Percentiles rank a stretch among this genome's conserved stretches.
Conservation (phyloP, 2,329 filamentous ascomycete species). For the Ophiocordyceps camponoti-leonardi region DNA sequence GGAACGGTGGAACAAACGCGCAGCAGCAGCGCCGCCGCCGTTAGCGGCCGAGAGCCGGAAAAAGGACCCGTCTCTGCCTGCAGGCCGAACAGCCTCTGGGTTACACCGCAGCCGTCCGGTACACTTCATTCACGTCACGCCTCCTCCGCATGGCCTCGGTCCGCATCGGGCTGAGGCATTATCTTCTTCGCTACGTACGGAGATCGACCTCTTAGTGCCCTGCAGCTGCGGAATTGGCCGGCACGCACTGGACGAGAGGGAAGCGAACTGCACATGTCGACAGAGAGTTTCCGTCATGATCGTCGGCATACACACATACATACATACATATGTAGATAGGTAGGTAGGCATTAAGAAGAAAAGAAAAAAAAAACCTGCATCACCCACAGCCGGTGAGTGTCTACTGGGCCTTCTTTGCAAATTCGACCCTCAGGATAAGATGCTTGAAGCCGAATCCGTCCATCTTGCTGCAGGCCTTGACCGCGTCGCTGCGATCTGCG, state of each 20-base stretch:
- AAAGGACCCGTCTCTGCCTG: neutral
- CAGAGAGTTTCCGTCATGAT: neutral
- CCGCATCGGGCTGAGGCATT: too few relatives aligned
- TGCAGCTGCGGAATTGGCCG: too few relatives aligned
- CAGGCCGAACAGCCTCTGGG: neutral
- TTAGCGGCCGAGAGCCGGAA: neutral
- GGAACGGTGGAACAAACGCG: neutral
- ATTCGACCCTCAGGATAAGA: conserved; percentile 73
- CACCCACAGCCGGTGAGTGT: conserved; percentile 1
- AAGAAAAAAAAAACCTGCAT: neutral
- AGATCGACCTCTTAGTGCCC: too few relatives aligned
- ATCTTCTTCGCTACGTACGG: too few relatives aligned
- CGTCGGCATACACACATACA: neutral
- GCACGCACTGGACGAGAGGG: too few relatives aligned
- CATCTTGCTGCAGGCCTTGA: conserved; percentile 91
- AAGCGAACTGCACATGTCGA: too few relatives aligned
- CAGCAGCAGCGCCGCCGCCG: neutral
- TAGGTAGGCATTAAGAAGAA: neutral
- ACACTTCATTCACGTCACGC: too few relatives aligned
- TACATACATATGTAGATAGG: neutral
- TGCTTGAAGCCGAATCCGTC: conserved; percentile 87
- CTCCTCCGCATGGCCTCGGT: too few relatives aligned
- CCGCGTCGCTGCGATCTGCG: conserved; percentile 74
- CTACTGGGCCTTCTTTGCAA: conserved; percentile 55
- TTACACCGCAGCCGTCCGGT: neutral